phyloP scores from a whole-genome alignment of 2,329 filamentous ascomycete species.

The Penicillium occitanis region DNA sequence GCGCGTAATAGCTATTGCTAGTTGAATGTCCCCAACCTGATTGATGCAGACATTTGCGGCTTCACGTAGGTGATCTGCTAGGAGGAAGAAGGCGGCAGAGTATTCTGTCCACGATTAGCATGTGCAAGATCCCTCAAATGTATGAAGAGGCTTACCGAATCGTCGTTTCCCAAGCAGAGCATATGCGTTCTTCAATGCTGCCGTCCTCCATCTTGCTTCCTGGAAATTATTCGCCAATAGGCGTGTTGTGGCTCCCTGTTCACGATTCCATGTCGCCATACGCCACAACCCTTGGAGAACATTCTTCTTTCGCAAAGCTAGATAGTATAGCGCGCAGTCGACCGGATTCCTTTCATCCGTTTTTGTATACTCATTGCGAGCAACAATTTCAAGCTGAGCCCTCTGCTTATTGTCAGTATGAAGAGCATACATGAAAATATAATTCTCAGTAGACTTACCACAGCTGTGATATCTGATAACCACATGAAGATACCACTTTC shows the following conservation, averaged over 20 bases:
- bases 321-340: slow-evolving; percentile 86
- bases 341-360: slow-evolving; percentile 84
- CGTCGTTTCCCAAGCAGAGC: slow-evolving; percentile 86
- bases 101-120: slow-evolving; percentile 61
- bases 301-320: slow-evolving; percentile 86
- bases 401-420: slow-evolving; percentile 47
- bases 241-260: slow-evolving; percentile 76
- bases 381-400: slow-evolving; percentile 83
- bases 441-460: slow-evolving; percentile 57
- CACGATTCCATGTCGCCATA: slow-evolving; percentile 85
- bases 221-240: slow-evolving; percentile 89
- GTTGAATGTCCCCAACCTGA: slow-evolving; percentile 82
- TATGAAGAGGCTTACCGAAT: slow-evolving; percentile 61
- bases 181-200: slow-evolving; percentile 94
- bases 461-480: slow-evolving; percentile 72
- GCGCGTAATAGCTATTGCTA: slow-evolving; percentile 82
- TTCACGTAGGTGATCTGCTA: slow-evolving; percentile 80
- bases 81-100: slow-evolving; percentile 90
- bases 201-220: slow-evolving; percentile 81
- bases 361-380: slow-evolving; percentile 88
- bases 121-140: background rate
- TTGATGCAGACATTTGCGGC: slow-evolving; percentile 83
- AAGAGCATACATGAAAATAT: background rate
- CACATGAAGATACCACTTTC: slow-evolving; percentile 94
- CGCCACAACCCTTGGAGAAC: slow-evolving; percentile 91